Conservation (phyloP, 148 eudicot species). For the Fallopia convolvulus region DNA sequence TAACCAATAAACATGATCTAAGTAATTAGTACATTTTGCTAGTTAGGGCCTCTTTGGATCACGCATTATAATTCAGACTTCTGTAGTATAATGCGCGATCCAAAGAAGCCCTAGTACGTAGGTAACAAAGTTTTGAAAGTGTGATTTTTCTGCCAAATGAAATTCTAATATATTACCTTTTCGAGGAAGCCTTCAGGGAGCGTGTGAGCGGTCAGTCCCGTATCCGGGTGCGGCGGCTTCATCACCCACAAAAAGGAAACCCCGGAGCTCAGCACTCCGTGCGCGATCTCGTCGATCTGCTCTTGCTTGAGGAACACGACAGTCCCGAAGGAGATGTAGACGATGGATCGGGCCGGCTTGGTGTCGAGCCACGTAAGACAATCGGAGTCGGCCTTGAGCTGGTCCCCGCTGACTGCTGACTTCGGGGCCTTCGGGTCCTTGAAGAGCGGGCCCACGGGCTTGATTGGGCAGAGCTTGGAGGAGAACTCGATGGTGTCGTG, state of each 20-base stretch:
- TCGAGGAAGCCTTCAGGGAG: conserved; percentile 61
- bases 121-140: too few relatives aligned
- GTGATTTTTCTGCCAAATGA: too few relatives aligned
- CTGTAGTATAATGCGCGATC: too few relatives aligned
- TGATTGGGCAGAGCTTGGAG: conserved; percentile 35
- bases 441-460: conserved; percentile 62
- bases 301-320: conserved; percentile 50
- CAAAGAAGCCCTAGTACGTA: too few relatives aligned
- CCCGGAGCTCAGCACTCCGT: conserved; percentile 39
- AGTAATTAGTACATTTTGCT: too few relatives aligned
- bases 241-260: conserved; percentile 70
- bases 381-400: conserved; percentile 33
- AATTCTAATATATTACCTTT: not conserved
- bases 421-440: conserved; percentile 22
- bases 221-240: conserved; percentile 40
- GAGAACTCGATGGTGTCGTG: conserved; percentile 39
- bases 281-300: conserved; percentile 62
- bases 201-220: conserved; percentile 13
- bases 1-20: too few relatives aligned
- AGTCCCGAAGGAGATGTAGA: conserved; percentile 74
- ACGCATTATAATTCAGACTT: too few relatives aligned
- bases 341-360: conserved; percentile 40
- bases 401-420: conserved; percentile 34
- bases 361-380: conserved; percentile 55
- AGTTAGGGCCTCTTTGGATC: too few relatives aligned